Percentiles rank a stretch among this genome's conserved stretches.
Conservation (phyloP, 306 rosid genomes). For the Medicago arabica region DNA sequence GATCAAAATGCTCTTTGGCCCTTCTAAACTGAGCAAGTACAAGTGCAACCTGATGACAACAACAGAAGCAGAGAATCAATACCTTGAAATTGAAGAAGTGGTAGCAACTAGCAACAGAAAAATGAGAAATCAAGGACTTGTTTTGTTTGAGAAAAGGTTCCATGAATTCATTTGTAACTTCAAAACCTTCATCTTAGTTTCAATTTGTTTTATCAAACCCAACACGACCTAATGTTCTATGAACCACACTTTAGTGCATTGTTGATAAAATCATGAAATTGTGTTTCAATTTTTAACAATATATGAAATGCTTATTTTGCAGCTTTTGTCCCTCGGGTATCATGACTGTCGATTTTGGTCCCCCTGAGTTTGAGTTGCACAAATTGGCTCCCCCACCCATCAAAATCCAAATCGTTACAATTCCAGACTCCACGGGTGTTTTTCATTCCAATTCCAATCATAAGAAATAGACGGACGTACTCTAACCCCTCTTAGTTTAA, state of each 20-base stretch:
- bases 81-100: neutral
- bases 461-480: neutral
- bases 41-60: conserved; percentile 67
- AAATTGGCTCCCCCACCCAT: neutral
- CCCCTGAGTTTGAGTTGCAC: neutral
- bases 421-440: neutral
- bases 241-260: neutral
- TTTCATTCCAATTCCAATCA: neutral
- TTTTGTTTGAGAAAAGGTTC: neutral
- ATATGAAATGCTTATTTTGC: conserved; percentile 1
- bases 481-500: neutral
- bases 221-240: neutral
- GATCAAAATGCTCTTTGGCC: conserved; percentile 67
- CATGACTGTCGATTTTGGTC: neutral
- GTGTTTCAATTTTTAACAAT: neutral
- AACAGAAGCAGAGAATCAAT: conserved; percentile 27
- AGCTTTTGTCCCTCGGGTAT: neutral
- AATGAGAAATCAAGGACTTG: neutral
- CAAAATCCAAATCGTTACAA: neutral
- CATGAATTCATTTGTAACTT: neutral
- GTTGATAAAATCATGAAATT: neutral
- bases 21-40: conserved; percentile 81
- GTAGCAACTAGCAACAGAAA: neutral
- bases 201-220: neutral
- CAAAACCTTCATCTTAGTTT: neutral